These are phyloP conservation scores for Exophiala oligosperma DNA, from an alignment of 2,329 filamentous ascomycete species.

Conservation along the genomic window DNA sequence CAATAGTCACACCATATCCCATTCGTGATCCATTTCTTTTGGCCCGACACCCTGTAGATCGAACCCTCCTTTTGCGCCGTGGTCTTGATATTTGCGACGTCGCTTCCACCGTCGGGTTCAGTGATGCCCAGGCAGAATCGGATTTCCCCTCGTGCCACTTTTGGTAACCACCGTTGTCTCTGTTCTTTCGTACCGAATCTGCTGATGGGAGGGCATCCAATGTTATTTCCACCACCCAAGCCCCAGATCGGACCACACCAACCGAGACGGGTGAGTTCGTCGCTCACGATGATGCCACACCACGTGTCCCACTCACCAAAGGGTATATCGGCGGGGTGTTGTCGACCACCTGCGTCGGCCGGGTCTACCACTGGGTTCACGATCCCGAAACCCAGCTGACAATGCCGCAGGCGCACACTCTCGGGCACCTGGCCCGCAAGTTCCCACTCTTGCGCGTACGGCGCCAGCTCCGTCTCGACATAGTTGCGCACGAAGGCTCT, in stretches of 20 bases:
- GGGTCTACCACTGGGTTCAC: slow-evolving; percentile 67
- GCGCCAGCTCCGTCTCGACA: slow-evolving; percentile 61
- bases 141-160: slow-evolving; percentile 65
- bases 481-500: slow-evolving; percentile 69
- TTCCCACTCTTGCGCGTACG: slow-evolving; percentile 70
- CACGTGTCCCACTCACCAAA: slow-evolving; percentile 74
- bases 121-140: slow-evolving; percentile 76
- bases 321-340: slow-evolving; percentile 65
- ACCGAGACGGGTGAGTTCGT: slow-evolving; percentile 69
- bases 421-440: slow-evolving; percentile 62
- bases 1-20: slow-evolving; percentile 69
- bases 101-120: slow-evolving; percentile 71
- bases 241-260: slow-evolving; percentile 59
- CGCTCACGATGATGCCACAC: slow-evolving; percentile 67
- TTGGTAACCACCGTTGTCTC: slow-evolving; percentile 66
- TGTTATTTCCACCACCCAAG: slow-evolving; percentile 65
- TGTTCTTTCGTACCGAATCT: slow-evolving; percentile 65
- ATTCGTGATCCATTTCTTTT: slow-evolving; percentile 80
- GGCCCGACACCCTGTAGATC: slow-evolving; percentile 69
- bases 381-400: slow-evolving; percentile 65
- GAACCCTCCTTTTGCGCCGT: slow-evolving; percentile 67
- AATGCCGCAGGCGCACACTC: slow-evolving; percentile 65
- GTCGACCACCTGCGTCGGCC: slow-evolving; percentile 64
- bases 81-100: slow-evolving; percentile 72
- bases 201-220: slow-evolving; percentile 69